phyloP scores from a whole-genome alignment of 2,329 filamentous ascomycete species.

The Botrytis deweyae region DNA sequence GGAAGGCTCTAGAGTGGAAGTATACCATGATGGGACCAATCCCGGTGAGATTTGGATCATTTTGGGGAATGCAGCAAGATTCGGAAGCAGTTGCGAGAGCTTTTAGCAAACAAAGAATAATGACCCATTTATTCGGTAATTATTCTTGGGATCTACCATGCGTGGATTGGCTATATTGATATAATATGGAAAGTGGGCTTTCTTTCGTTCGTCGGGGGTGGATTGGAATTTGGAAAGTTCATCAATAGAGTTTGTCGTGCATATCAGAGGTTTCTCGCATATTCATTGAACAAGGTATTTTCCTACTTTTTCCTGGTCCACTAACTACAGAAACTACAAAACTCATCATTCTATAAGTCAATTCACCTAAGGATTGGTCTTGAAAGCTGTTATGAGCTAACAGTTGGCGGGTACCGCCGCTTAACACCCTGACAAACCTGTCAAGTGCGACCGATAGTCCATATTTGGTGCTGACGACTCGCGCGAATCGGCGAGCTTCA shows the following conservation, averaged over 20 bases:
- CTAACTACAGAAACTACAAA: background rate
- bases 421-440: conserved; percentile 11
- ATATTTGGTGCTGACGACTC: conserved; percentile 23
- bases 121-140: conserved; percentile 22
- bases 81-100: conserved; percentile 6
- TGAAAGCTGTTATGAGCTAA: conserved; percentile 7
- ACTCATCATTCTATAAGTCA: background rate
- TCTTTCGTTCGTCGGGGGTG: conserved; percentile 1
- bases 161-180: conserved; percentile 18
- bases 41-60: conserved; percentile 14
- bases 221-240: conserved; percentile 5
- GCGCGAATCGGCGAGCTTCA: conserved; percentile 20
- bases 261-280: conserved; percentile 12
- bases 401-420: conserved; percentile 18
- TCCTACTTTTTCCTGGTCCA: conserved; percentile 3
- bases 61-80: conserved; percentile 2
- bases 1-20: conserved; percentile 4
- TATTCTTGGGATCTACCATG: conserved; percentile 20
- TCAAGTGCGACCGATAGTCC: conserved; percentile 20
- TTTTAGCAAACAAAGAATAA: background rate
- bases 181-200: conserved; percentile 15
- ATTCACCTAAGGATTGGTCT: background rate
- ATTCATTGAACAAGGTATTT: conserved; percentile 16
- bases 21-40: conserved; percentile 11
- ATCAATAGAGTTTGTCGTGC: conserved; percentile 14